A percentile compares a stretch with the other conserved stretches of the same genome.
These are phyloP conservation scores for Aspergillus versicolor DNA, from an alignment of 2,329 filamentous ascomycete species.

Conservation along the genomic window DNA sequence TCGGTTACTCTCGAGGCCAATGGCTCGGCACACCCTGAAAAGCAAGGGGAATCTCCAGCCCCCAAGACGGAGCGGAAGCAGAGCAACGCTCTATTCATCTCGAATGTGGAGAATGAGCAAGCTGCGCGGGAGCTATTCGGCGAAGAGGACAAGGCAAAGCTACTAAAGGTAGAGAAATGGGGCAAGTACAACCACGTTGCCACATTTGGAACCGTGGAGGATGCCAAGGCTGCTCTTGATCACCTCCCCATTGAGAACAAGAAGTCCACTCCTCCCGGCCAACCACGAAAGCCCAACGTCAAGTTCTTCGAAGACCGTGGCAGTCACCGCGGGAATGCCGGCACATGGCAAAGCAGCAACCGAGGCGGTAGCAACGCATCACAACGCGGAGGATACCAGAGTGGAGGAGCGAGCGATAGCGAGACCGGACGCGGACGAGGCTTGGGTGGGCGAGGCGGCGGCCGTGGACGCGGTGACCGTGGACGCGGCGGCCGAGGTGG, in stretches of 20 bases:
- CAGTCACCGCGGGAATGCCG: slow-evolving; percentile 52
- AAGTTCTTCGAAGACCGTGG: slow-evolving; percentile 77
- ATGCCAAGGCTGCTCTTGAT: slow-evolving; percentile 76
- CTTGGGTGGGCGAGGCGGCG: slow-evolving; percentile 50
- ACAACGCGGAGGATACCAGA: slow-evolving; percentile 79
- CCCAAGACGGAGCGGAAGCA: slow-evolving; percentile 64
- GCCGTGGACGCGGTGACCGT: slow-evolving; percentile 50
- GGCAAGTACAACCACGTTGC: slow-evolving; percentile 77
- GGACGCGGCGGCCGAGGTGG: slow-evolving; percentile 59
- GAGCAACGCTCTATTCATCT: slow-evolving; percentile 84
- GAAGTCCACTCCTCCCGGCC: slow-evolving; percentile 64
- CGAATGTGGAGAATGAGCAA: slow-evolving; percentile 79
- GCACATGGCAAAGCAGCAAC: slow-evolving; percentile 55
- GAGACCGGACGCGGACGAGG: slow-evolving; percentile 59
- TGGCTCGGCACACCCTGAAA: slow-evolving; percentile 50
- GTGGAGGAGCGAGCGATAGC: slow-evolving; percentile 75
- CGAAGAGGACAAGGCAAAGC: slow-evolving; percentile 79
- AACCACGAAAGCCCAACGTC: slow-evolving; percentile 75
- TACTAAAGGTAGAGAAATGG: slow-evolving; percentile 67
- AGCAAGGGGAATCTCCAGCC: slow-evolving; percentile 44
- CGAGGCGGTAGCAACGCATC: slow-evolving; percentile 62
- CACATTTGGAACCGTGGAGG: slow-evolving; percentile 75
- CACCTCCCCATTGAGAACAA: slow-evolving; percentile 75
- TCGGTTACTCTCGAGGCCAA: slow-evolving; percentile 52
- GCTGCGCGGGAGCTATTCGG: slow-evolving; percentile 78